phyloP scores from a whole-genome alignment of 192 early-diverging fungal species.

The Backusella parvicylindrica region DNA sequence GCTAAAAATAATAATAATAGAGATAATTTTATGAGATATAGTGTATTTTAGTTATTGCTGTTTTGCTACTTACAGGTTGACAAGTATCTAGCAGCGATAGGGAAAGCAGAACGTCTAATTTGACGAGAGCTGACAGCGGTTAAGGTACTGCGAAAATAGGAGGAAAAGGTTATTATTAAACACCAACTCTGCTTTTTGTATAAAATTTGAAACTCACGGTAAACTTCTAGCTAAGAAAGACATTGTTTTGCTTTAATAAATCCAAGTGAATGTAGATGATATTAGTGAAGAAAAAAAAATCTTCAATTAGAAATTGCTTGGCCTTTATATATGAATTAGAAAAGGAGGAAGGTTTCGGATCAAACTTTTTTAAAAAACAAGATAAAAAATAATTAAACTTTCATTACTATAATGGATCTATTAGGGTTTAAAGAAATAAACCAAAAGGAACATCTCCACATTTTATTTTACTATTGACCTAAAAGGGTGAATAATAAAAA shows the following conservation, averaged over 20 bases:
- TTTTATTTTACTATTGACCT: slow-evolving; percentile 3
- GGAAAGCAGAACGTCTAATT: slow-evolving; percentile 15
- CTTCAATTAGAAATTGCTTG: background rate
- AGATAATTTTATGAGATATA: too few species aligned
- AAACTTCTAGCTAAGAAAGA: background rate
- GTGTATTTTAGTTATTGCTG: background rate
- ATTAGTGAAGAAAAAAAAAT: background rate
- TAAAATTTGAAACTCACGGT: background rate
- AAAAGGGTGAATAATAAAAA: slow-evolving; percentile 1
- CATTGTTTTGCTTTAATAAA: background rate
- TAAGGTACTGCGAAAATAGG: background rate
- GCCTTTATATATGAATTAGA: background rate
- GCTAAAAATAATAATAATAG: slow-evolving; percentile 17
- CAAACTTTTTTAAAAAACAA: background rate
- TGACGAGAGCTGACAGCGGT: background rate
- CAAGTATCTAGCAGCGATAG: slow-evolving; percentile 21
- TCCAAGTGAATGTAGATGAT: background rate
- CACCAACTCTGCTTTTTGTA: background rate
- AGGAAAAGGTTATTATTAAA: background rate
- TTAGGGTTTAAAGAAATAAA: background rate
- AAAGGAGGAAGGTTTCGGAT: background rate
- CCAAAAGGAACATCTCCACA: background rate
- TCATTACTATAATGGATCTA: background rate
- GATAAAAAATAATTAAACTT: background rate
- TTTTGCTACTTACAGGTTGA: slow-evolving; percentile 21